Percentiles rank a stretch among this genome's conserved stretches.
Conservation (phyloP, 1,139 yeast genomes). For the Ogataea hybrid region DNA sequence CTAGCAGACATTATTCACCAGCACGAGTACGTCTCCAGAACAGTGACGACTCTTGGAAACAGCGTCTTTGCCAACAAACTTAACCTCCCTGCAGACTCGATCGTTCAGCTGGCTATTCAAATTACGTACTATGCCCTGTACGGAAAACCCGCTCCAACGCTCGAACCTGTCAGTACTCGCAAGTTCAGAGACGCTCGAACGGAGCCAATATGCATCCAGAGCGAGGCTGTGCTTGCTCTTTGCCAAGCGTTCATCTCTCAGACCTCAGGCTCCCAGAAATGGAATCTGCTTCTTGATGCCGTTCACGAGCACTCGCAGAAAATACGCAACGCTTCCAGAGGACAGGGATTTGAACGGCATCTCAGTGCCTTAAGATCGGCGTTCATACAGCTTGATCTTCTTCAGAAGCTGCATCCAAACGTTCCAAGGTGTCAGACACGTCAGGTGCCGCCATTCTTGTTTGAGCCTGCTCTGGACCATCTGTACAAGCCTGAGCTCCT, state of each 20-base stretch:
- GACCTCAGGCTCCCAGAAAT: constrained; percentile 42
- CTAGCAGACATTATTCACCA: constrained; percentile 73
- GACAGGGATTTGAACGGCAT: constrained; percentile 72
- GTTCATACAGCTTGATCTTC: constrained; percentile 38
- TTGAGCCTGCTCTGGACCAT: constrained; percentile 31
- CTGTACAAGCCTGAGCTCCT: constrained; percentile 39
- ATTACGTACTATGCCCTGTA: constrained; percentile 71
- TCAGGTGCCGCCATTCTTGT: constrained; percentile 39
- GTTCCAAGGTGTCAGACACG: constrained; percentile 10
- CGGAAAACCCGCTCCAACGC: constrained; percentile 63
- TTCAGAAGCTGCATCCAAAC: constrained; percentile 43
- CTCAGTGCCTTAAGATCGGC: constrained; percentile 55
- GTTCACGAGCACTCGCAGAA: constrained; percentile 51
- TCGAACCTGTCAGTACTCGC: constrained; percentile 75
- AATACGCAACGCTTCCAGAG: constrained; percentile 53
- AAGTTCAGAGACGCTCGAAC: constrained; percentile 66
- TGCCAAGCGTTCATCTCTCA: constrained; percentile 63
- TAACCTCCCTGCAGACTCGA: constrained; percentile 60
- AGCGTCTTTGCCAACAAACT: constrained; percentile 48
- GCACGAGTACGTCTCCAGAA: constrained; percentile 49
- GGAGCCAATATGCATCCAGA: constrained; percentile 64
- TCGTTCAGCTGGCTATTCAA: constrained; percentile 67
- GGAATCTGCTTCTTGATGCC: constrained; percentile 51
- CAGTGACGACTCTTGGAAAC: constrained; percentile 39
- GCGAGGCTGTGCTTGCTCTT: constrained; percentile 47